phyloP scores from a whole-genome alignment of 441 rosid species.

The Populus hybrid region DNA sequence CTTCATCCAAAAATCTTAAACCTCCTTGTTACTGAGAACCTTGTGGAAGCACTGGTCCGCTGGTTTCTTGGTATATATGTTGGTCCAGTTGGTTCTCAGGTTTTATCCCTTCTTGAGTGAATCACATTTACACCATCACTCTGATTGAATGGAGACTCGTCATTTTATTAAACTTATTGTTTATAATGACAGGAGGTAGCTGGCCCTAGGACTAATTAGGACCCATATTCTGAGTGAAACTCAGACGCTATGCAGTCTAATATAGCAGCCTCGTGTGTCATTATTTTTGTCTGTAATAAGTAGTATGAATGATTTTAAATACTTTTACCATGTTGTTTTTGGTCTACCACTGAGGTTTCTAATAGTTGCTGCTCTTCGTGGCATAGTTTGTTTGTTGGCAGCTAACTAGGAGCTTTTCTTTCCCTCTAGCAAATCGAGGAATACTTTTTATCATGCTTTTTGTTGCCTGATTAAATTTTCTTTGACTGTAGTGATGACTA shows the following conservation, averaged over 20 bases:
- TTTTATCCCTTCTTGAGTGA: background rate
- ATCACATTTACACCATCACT: background rate
- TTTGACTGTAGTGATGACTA: slow-evolving; percentile 3
- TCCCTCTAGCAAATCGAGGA: background rate
- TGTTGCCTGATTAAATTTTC: background rate
- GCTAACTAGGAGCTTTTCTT: background rate
- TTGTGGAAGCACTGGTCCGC: background rate
- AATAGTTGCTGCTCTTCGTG: background rate
- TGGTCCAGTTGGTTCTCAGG: background rate
- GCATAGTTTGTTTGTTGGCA: background rate
- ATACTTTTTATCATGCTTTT: background rate
- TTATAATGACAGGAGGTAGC: background rate
- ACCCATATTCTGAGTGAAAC: background rate
- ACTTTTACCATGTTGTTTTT: background rate
- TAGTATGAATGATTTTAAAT: background rate
- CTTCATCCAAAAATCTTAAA: background rate
- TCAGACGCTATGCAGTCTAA: background rate
- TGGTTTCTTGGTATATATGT: background rate
- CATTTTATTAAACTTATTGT: background rate
- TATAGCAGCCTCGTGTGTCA: background rate
- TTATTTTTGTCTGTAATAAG: background rate
- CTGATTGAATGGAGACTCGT: background rate
- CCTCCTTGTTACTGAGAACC: background rate
- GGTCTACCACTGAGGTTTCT: background rate
- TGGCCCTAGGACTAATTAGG: background rate